Evolutionary conservation across 1,139 yeast genomes (phyloP).

Genomic region (Yamadazyma buinensis): DNA sequence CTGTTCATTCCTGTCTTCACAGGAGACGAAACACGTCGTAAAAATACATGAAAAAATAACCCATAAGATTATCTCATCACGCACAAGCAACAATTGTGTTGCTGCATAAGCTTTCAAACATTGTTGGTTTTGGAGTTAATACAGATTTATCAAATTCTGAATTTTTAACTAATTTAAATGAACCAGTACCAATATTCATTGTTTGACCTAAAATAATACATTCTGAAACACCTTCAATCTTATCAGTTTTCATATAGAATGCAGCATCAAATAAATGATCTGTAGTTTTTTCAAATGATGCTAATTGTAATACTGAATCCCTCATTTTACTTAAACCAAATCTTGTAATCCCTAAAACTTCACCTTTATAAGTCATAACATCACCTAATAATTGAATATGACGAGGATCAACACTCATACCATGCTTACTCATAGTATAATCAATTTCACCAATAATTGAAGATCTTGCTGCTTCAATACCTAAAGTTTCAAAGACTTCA

Average conservation of each 20-base stretch:
- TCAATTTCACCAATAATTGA: constrained; percentile 93
- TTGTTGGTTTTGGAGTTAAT: constrained; percentile 49
- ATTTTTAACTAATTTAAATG: constrained; percentile 77
- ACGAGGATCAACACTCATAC: constrained; percentile 99
- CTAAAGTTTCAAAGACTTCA: constrained; percentile 85
- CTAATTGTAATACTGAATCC: constrained; percentile 94
- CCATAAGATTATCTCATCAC: too few species aligned
- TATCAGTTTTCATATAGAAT: constrained; percentile 92
- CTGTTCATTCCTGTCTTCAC: constrained; percentile 1
- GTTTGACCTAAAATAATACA: constrained; percentile 97
- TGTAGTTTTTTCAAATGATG: constrained; percentile 96
- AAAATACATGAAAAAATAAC: neutral
- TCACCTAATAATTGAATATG: constrained; percentile 96
- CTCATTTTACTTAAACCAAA: constrained; percentile 98
- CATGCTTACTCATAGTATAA: constrained; percentile 98
- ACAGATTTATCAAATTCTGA: constrained; percentile 43
- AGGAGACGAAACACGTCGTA: constrained; percentile 1
- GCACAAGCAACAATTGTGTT: neutral
- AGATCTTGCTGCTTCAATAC: constrained; percentile 96
- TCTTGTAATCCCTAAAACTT: constrained; percentile 95
- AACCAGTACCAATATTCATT: constrained; percentile 96
- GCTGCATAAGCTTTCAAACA: constrained; percentile 45
- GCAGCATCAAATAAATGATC: constrained; percentile 99
- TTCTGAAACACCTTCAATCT: constrained; percentile 96
- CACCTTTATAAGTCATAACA: constrained; percentile 99